phyloP scores from a whole-genome alignment of 306 rosid genomes.

The Oxytropis ochrocephala region DNA sequence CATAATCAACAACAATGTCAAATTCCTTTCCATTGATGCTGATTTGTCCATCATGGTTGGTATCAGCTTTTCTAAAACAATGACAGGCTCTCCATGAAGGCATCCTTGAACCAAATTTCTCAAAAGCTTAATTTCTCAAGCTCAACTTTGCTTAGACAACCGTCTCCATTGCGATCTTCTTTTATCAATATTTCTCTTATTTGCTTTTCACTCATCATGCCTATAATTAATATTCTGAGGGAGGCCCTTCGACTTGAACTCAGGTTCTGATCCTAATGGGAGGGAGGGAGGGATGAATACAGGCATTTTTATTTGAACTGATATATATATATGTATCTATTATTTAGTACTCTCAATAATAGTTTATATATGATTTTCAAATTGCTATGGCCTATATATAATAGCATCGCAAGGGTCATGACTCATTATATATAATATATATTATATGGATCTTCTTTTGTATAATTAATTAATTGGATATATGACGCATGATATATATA shows the following conservation, averaged over 20 bases:
- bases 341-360: too few relatives aligned
- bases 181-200: neutral
- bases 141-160: slow-evolving; percentile 11
- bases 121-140: slow-evolving; percentile 9
- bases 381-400: too few relatives aligned
- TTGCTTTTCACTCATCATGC: neutral
- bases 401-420: too few relatives aligned
- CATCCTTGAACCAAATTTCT: neutral
- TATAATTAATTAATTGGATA: too few relatives aligned
- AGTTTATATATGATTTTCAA: too few relatives aligned
- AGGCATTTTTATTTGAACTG: too few relatives aligned
- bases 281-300: too few relatives aligned
- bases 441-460: too few relatives aligned
- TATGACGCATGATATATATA: too few relatives aligned
- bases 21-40: neutral
- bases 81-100: neutral
- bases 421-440: too few relatives aligned
- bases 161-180: neutral
- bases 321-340: too few relatives aligned
- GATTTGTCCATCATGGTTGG: neutral
- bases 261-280: too few relatives aligned
- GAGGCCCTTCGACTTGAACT: neutral
- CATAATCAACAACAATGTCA: neutral
- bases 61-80: neutral
- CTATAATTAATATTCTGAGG: neutral